phyloP scores from a whole-genome alignment of 352 stramenopile species.

The Pythium utonaiense region DNA sequence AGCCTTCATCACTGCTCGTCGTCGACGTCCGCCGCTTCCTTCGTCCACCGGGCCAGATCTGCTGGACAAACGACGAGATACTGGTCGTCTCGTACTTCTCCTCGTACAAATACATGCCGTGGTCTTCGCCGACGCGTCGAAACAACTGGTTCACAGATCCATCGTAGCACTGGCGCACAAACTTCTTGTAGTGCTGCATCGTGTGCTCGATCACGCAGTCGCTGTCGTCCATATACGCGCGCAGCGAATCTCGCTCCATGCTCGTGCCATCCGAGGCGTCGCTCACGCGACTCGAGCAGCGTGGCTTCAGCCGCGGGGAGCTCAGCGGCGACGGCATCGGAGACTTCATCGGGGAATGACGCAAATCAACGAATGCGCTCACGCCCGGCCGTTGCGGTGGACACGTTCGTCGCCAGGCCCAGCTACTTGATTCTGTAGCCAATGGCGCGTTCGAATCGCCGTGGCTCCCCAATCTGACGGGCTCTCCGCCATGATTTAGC shows the following conservation, averaged over 20 bases:
- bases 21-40: slow-evolving; percentile 2
- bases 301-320: slow-evolving; percentile 1
- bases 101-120: slow-evolving; percentile 51
- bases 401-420: too few relatives aligned
- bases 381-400: too few relatives aligned
- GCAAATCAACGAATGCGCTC: background rate
- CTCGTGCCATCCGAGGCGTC: slow-evolving; percentile 3
- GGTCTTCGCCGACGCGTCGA: slow-evolving; percentile 36
- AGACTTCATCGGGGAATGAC: too few relatives aligned
- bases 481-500: too few relatives aligned
- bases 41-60: slow-evolving; percentile 7
- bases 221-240: slow-evolving; percentile 39
- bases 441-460: too few relatives aligned
- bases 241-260: slow-evolving; percentile 17
- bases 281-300: slow-evolving; percentile 6
- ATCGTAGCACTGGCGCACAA: slow-evolving; percentile 31
- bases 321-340: slow-evolving; percentile 9
- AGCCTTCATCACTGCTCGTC: background rate
- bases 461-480: too few relatives aligned
- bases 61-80: slow-evolving; percentile 12
- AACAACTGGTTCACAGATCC: slow-evolving; percentile 38
- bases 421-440: too few relatives aligned
- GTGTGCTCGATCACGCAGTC: slow-evolving; percentile 57
- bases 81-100: slow-evolving; percentile 24
- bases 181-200: slow-evolving; percentile 44